A percentile compares a stretch with the other conserved stretches of the same genome.
These are phyloP conservation scores for Telfairia occidentalis DNA, from an alignment of 331 rosid genomes.

Conservation along the genomic window DNA sequence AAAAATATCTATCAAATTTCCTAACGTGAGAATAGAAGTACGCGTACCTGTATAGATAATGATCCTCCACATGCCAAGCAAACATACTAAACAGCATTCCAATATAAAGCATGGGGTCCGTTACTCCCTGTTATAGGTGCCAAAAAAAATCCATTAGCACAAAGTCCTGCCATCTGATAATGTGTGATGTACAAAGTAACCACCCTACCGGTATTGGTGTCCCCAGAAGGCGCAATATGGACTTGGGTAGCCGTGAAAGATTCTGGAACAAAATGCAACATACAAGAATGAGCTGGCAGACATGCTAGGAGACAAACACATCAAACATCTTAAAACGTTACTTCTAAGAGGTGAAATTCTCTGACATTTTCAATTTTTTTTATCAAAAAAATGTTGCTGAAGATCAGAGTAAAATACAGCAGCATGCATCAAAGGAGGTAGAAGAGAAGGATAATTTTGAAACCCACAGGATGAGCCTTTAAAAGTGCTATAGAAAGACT, in stretches of 20 bases:
- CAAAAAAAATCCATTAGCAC: slow-evolving; percentile 8
- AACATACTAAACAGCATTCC: slow-evolving; percentile 98
- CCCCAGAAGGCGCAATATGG: slow-evolving; percentile 9
- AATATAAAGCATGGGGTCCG: slow-evolving; percentile 97
- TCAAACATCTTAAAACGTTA: not conserved
- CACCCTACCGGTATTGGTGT: slow-evolving; percentile 63
- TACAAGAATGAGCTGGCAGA: not conserved
- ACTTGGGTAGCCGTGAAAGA: slow-evolving; percentile 10
- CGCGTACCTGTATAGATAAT: slow-evolving; percentile 80
- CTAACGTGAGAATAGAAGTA: not conserved
- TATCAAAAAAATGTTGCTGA: not conserved
- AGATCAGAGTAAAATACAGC: not conserved
- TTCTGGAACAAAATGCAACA: not conserved
- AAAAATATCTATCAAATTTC: not conserved
- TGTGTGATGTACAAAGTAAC: not conserved
- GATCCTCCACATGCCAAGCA: slow-evolving; percentile 99
- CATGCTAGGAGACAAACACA: not conserved
- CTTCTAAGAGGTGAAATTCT: not conserved
- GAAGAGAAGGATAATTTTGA: not conserved
- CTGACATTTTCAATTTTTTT: not conserved
- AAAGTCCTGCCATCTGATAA: not conserved
- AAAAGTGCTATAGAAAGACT: not conserved
- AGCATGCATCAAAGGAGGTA: slow-evolving; percentile 2
- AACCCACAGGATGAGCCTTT: not conserved
- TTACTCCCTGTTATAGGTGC: slow-evolving; percentile 73